These are phyloP conservation scores for Microcera coccophila DNA, from an alignment of 2,329 filamentous ascomycete species.

Conservation along the genomic window DNA sequence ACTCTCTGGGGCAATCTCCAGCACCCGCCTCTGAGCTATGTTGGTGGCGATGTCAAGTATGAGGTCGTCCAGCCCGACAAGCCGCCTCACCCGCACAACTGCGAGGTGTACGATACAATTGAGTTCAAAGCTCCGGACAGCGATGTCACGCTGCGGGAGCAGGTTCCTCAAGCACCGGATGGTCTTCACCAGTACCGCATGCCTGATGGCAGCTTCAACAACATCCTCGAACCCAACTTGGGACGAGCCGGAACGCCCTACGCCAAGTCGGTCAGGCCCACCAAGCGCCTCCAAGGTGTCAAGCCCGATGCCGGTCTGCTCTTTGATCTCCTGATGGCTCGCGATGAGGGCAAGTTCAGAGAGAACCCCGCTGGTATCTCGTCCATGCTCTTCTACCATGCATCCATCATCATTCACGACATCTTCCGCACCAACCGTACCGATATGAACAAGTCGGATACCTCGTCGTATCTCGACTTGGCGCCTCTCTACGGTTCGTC, in stretches of 20 bases:
- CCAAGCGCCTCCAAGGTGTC: conserved; percentile 53
- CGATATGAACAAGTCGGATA: conserved; percentile 29
- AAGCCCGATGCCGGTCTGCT: conserved; percentile 59
- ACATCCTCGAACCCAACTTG: conserved; percentile 58
- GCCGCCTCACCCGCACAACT: conserved; percentile 32
- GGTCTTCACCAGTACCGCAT: conserved; percentile 34
- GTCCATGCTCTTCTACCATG: conserved; percentile 45
- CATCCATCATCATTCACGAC: conserved; percentile 51
- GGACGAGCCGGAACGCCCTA: conserved; percentile 65
- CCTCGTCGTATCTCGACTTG: conserved; percentile 46
- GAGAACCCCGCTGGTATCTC: conserved; percentile 43
- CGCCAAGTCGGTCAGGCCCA: conserved; percentile 60
- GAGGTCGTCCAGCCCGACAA: conserved; percentile 31
- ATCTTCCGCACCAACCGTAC: conserved; percentile 39
- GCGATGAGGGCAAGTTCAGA: conserved; percentile 15
- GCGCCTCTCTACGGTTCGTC: conserved; percentile 41
- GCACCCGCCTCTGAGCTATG: conserved; percentile 48
- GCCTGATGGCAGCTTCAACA: conserved; percentile 47
- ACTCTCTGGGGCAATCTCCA: conserved; percentile 52
- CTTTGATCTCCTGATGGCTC: conserved; percentile 30
- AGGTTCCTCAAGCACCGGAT: conserved; percentile 35
- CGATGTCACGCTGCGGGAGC: conserved; percentile 34
- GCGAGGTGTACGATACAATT: conserved; percentile 31
- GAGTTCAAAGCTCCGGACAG: conserved; percentile 39
- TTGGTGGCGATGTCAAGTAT: conserved; percentile 41